Base-by-base conservation (phyloP, 805 yeast genomes). In the Candida koratica region DNA sequence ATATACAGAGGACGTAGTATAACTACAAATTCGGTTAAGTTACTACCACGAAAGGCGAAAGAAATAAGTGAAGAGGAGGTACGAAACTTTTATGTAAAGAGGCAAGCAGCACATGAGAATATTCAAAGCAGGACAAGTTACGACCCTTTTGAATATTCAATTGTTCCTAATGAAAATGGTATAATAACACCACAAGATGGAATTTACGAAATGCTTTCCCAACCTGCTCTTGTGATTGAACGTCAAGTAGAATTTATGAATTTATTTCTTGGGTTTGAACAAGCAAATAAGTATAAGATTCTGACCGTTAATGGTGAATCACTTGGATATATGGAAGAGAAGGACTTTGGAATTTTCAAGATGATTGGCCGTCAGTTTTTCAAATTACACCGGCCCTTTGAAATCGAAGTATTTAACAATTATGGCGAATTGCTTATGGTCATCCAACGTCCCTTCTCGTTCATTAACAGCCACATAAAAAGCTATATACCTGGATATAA, bases 221-320 rank as follows among this genome's bases (percentile, higher is more conserved):
- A 86, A 48, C 97, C 97, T 1, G 83, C 90, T 4, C 58, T 90
- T 14, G 87, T 90, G 1, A 77, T 93, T 30, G 96, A 90, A 52
- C 71, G 98, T 39, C 84, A 85, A 52, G 67, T 93, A 16, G 97
- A 93, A 61, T 72, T 81, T 65, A 81, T 87, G 87, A 89, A 87
- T 52, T 68, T 93, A 12, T 72, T 88, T 36, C 53, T 89, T 9
- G 97, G 97, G 1, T 86, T 84, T 49, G 97, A 90, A 56, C 97
- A 93, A 61, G 86, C 93, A 2, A 90, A 89, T 55, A 65, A 71
- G 45, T 90, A 90, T 53, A 71, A 68, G 9, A 72, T 93, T 28
- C 71, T 81, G 77, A 83, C 86, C 55, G 71, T 83, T 0, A 47
- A 66, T 44, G 97, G 97, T 1, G 68, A 76, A 36, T 79, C 75